Percentiles rank a stretch among this genome's conserved stretches.
Conservation (phyloP, 352 stramenopile genomes). For the Globisporangium alternatum region DNA sequence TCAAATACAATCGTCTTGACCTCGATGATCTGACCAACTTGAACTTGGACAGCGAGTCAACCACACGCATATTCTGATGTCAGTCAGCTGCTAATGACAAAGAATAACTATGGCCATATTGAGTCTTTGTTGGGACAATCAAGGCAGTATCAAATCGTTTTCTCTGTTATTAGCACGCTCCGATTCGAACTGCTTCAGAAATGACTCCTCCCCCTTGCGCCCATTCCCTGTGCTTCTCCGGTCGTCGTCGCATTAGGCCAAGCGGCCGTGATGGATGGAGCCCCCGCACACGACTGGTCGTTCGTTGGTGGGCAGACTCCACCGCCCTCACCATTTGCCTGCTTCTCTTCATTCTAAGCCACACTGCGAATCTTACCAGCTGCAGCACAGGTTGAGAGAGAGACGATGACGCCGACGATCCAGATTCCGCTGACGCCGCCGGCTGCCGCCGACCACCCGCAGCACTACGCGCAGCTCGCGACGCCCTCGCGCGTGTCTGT, state of each 20-base stretch:
- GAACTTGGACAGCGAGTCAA: not conserved
- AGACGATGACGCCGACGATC: not conserved
- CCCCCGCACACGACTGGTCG: not conserved
- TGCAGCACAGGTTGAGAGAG: not conserved
- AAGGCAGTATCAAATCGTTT: not conserved
- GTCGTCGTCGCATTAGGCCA: not conserved
- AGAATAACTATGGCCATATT: not conserved
- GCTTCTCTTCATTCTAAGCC: not conserved
- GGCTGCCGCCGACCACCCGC: not conserved
- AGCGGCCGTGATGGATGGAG: not conserved
- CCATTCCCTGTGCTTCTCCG: not conserved
- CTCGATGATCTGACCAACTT: not conserved
- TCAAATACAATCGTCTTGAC: not conserved
- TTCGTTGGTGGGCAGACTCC: not conserved
- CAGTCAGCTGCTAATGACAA: not conserved
- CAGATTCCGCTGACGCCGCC: slow-evolving; percentile 1
- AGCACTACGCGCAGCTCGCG: slow-evolving; percentile 1
- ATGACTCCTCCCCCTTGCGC: not conserved
- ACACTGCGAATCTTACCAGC: slow-evolving; percentile 1
- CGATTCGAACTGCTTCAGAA: not conserved
- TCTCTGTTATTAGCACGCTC: not conserved
- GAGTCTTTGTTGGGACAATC: no score
- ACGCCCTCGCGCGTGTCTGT: not conserved
- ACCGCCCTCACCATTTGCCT: not conserved
- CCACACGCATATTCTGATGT: not conserved